phyloP scores from a whole-genome alignment of 2,329 filamentous ascomycete genomes.

The Seiridium unicorne region DNA sequence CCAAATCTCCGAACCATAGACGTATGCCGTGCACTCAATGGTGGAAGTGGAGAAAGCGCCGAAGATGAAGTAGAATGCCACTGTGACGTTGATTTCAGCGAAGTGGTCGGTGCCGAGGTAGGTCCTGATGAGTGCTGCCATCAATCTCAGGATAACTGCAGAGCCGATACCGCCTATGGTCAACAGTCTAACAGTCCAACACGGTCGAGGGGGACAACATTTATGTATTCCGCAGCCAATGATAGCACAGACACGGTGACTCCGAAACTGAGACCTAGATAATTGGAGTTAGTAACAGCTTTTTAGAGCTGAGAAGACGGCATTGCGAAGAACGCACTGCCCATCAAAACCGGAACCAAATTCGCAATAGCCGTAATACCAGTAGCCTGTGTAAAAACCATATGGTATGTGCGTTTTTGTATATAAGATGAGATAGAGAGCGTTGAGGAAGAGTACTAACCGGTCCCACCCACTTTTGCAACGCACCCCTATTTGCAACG shows the following conservation, averaged over 20 bases:
- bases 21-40: conserved; percentile 26
- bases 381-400: conserved; percentile 26
- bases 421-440: background rate
- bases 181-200: conserved; percentile 24
- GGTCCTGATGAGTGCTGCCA: conserved; percentile 20
- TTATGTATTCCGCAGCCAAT: conserved; percentile 22
- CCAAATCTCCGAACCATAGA: conserved; percentile 32
- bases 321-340: background rate
- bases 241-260: conserved; percentile 22
- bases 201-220: conserved; percentile 23
- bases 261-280: conserved; percentile 25
- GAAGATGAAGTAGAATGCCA: conserved; percentile 21
- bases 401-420: conserved; percentile 17
- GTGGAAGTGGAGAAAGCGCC: conserved; percentile 21
- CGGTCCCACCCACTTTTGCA: no score
- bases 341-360: conserved; percentile 26
- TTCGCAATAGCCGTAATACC: conserved; percentile 28
- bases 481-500: no score
- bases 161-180: conserved; percentile 20
- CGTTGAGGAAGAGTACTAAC: no score
- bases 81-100: conserved; percentile 20
- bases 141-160: conserved; percentile 17
- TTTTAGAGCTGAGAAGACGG: background rate
- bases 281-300: conserved; percentile 18
- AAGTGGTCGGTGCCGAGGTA: conserved; percentile 18